A percentile compares a stretch with the other conserved stretches of the same genome.
Conservation (phyloP, 768 basidiomycete species). For the Phylloporus arenicola region DNA sequence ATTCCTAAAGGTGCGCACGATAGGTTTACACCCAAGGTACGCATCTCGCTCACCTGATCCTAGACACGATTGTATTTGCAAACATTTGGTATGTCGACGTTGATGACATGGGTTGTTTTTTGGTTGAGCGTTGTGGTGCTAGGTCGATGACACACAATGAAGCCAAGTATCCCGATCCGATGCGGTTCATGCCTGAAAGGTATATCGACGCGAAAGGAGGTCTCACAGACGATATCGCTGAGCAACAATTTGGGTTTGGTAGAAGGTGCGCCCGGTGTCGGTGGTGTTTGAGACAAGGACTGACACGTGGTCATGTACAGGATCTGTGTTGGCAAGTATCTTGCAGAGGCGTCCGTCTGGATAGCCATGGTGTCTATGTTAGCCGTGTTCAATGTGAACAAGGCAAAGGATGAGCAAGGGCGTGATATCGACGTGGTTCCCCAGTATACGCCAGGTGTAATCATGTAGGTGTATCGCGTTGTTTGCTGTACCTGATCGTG, state of each 20-base stretch:
- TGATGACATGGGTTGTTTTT: not conserved
- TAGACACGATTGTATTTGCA: slow-evolving; percentile 23
- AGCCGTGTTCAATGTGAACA: slow-evolving; percentile 23
- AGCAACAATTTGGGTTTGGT: slow-evolving; percentile 22
- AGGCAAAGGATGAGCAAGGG: slow-evolving; percentile 30
- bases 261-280: slow-evolving; percentile 9
- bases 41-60: not conserved
- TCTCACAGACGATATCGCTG: slow-evolving; percentile 16
- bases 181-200: slow-evolving; percentile 19
- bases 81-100: slow-evolving; percentile 11
- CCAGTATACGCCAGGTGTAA: slow-evolving; percentile 23
- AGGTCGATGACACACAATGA: slow-evolving; percentile 28
- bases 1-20: slow-evolving; percentile 15
- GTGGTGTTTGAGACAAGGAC: not conserved
- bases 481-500: not conserved
- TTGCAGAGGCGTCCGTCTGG: slow-evolving; percentile 24
- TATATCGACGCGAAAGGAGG: slow-evolving; percentile 13
- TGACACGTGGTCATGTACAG: not conserved
- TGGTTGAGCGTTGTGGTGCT: not conserved
- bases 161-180: slow-evolving; percentile 18
- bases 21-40: not conserved
- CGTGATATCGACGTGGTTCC: slow-evolving; percentile 22
- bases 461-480: slow-evolving; percentile 18
- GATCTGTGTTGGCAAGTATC: slow-evolving; percentile 25
- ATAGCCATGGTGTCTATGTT: slow-evolving; percentile 24